Evolutionary conservation across 257 asterid species (phyloP).

Genomic region (Leonotis leonurus): DNA sequence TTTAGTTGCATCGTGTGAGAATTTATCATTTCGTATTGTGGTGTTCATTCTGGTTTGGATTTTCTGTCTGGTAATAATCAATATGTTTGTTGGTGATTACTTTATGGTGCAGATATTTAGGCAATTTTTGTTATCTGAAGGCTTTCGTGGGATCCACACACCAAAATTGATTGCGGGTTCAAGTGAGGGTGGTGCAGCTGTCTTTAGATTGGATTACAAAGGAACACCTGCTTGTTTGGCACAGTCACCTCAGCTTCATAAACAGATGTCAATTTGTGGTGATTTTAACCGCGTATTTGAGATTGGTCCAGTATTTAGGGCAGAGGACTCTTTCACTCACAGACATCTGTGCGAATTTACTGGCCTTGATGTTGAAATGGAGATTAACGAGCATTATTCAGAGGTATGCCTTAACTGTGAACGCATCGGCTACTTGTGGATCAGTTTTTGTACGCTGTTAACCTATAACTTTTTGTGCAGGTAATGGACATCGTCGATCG

Average conservation of each 20-base stretch:
- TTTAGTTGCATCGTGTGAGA: neutral
- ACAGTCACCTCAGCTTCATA: conserved; percentile 91
- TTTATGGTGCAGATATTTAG: conserved; percentile 50
- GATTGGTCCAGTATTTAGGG: conserved; percentile 84
- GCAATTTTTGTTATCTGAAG: conserved; percentile 48
- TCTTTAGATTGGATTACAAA: conserved; percentile 70
- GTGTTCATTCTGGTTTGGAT: neutral
- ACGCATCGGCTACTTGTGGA: neutral
- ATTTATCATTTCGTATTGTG: neutral
- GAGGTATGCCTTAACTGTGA: conserved; percentile 41
- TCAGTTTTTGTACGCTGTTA: neutral
- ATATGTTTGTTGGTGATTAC: neutral
- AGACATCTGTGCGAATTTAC: conserved; percentile 89
- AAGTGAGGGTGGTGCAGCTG: conserved; percentile 93
- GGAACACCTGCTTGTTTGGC: conserved; percentile 89
- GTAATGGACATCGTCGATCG: conserved; percentile 84
- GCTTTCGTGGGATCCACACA: conserved; percentile 64
- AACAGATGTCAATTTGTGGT: conserved; percentile 87
- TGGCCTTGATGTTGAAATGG: conserved; percentile 95
- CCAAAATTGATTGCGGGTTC: conserved; percentile 82
- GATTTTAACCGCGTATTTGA: conserved; percentile 81
- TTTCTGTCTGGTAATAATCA: neutral
- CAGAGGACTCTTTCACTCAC: conserved; percentile 84
- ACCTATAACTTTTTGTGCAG: conserved; percentile 31
- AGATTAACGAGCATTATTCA: conserved; percentile 72